Evolutionary conservation across 805 yeast genomes (phyloP).

Genomic region (Yamadazyma laniorum): DNA sequence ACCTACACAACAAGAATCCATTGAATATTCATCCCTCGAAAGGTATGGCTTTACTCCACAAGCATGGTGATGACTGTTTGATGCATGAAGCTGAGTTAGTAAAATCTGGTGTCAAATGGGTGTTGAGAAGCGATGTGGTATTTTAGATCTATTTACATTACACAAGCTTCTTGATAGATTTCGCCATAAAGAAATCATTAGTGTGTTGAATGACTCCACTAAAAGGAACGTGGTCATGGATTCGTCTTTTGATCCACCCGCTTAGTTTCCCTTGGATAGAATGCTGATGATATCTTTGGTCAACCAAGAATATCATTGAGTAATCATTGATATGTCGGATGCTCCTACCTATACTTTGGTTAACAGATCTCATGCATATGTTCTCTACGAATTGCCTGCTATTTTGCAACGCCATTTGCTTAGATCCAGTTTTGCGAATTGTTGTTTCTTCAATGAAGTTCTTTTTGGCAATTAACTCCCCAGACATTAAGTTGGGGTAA

Average conservation of each 20-base stretch:
- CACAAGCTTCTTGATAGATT: conserved; percentile 7
- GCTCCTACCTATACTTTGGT: conserved; percentile 90
- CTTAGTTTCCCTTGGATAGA: conserved; percentile 61
- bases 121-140: conserved; percentile 57
- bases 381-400: conserved; percentile 70
- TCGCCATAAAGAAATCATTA: conserved; percentile 26
- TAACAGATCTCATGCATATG: conserved; percentile 85
- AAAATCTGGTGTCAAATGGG: conserved; percentile 56
- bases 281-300: conserved; percentile 51
- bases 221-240: conserved; percentile 11
- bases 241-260: conserved; percentile 59
- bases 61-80: conserved; percentile 65
- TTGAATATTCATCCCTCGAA: conserved; percentile 45
- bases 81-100: conserved; percentile 58
- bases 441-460: conserved; percentile 58
- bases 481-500: conserved; percentile 79
- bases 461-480: conserved; percentile 73
- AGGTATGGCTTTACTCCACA: conserved; percentile 61
- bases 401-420: conserved; percentile 44
- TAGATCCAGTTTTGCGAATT: conserved; percentile 46
- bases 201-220: conserved; percentile 21
- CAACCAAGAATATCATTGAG: conserved; percentile 71
- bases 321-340: conserved; percentile 82
- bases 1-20: conserved; percentile 28
- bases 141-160: conserved; percentile 12